Conservation (phyloP, 306 rosid species). For the Pterocarpus santalinus region DNA sequence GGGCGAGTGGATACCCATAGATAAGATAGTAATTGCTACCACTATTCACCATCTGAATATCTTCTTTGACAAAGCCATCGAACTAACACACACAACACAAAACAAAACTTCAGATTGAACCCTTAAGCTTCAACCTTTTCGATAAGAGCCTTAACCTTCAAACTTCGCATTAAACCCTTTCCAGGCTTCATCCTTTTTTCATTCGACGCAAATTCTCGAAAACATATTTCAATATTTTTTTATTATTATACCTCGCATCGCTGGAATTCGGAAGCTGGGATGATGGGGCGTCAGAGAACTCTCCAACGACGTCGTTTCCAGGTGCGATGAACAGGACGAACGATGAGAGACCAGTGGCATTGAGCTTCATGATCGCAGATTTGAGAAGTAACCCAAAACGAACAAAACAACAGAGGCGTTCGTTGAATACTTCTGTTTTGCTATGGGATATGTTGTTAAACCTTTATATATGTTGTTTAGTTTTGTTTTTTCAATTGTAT, state of each 20-base stretch:
- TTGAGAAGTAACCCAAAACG: conserved; percentile 44
- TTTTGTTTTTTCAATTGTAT: too few relatives aligned
- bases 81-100: conserved; percentile 56
- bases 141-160: neutral
- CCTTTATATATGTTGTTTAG: too few relatives aligned
- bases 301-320: conserved; percentile 60
- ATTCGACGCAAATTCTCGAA: neutral
- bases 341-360: conserved; percentile 78
- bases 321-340: conserved; percentile 56
- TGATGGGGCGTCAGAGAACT: conserved; percentile 67
- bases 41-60: conserved; percentile 76
- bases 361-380: conserved; percentile 72
- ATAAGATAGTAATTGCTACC: too few relatives aligned
- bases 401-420: neutral
- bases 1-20: too few relatives aligned
- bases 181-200: neutral
- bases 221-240: neutral
- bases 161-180: too few relatives aligned
- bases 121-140: conserved; percentile 10
- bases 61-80: conserved; percentile 88
- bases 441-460: too few relatives aligned
- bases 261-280: conserved; percentile 74
- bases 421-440: too few relatives aligned
- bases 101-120: conserved; percentile 27
- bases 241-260: conserved; percentile 48